A percentile compares a stretch with the other conserved stretches of the same genome.
Conservation (phyloP, 2,329 filamentous ascomycete genomes). For the Corynespora cassiicola region DNA sequence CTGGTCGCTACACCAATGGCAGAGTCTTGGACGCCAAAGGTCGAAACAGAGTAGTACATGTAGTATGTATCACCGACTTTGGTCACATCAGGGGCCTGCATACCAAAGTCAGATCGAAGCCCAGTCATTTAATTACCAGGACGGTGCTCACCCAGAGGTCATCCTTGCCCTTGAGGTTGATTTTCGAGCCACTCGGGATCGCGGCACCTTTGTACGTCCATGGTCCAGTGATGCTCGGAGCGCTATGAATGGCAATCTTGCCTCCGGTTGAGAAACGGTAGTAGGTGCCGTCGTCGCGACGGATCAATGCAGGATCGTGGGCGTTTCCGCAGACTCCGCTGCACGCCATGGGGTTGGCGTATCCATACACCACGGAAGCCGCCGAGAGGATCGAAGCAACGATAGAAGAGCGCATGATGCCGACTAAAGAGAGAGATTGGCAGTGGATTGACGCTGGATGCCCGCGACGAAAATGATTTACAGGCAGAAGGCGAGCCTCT, state of each 20-base stretch:
- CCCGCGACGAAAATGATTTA: no score
- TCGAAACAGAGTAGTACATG: slow-evolving; percentile 70
- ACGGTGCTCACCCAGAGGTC: slow-evolving; percentile 57
- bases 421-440: no score
- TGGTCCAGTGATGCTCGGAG: slow-evolving; percentile 56
- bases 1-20: slow-evolving; percentile 66
- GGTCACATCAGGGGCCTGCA: slow-evolving; percentile 68
- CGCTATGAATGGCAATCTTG: slow-evolving; percentile 57
- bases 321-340: slow-evolving; percentile 51
- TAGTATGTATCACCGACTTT: slow-evolving; percentile 66
- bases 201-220: slow-evolving; percentile 58
- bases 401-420: slow-evolving; percentile 27
- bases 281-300: slow-evolving; percentile 57
- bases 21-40: slow-evolving; percentile 66
- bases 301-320: slow-evolving; percentile 59
- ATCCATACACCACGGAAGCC: slow-evolving; percentile 34
- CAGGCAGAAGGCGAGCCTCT: no score
- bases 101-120: background rate
- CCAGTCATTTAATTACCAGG: background rate
- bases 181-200: slow-evolving; percentile 54
- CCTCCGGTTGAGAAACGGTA: slow-evolving; percentile 62
- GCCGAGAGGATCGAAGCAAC: slow-evolving; percentile 22
- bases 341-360: slow-evolving; percentile 49
- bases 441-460: no score
- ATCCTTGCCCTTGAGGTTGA: slow-evolving; percentile 51